Base-by-base conservation (phyloP, 192 early-diverging fungal species). In the Umbelopsis vinacea region DNA sequence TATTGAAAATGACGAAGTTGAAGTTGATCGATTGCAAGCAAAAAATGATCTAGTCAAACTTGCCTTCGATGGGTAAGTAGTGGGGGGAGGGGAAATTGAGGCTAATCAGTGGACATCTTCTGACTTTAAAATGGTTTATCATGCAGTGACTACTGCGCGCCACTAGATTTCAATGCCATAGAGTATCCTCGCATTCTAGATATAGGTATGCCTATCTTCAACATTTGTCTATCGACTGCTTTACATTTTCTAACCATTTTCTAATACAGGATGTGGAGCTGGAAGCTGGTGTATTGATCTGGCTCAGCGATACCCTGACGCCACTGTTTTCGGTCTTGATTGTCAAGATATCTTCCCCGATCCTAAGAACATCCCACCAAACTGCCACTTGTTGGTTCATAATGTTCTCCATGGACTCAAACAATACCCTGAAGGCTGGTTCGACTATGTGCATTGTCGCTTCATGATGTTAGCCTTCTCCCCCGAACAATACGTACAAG, bases 11-110 rank as follows among this genome's bases (percentile, higher is more conserved):
- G 74, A 76, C 33, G 74, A 73, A 53, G 60, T 71, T 17, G 74
- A 80, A 66, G 69, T 55, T 10, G 79, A 80, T 66, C 67, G 72
- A 29, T 67, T 74, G 23, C 79, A 80, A 38, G 38, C 76, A 22
- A 76, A 80, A 45, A 80, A 76, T 33, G 79, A 80, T 43, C 53
- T 80, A 0, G 52, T 80, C 4, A 80, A 80, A 46, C 48, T 80
- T 12, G 79, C 79, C 0, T 80, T 80, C 69, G 66, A 69, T 54
- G 75, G 69, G 79, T 76, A 80, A 68, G 69, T 46, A 2, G 29
- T 1, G 29, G 29, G 29, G 29, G 29, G 37, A 22, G 45, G 29
- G 22, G 68, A 55, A 69, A 45, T 33, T 24, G 19, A 19, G 17
- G 46, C 24, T 55, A 45, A n/a, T 24, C 54, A 43, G 55, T 60